Conservation (phyloP, 495 filamentous ascomycete genomes). For the Saxispiralis lemnorum region DNA sequence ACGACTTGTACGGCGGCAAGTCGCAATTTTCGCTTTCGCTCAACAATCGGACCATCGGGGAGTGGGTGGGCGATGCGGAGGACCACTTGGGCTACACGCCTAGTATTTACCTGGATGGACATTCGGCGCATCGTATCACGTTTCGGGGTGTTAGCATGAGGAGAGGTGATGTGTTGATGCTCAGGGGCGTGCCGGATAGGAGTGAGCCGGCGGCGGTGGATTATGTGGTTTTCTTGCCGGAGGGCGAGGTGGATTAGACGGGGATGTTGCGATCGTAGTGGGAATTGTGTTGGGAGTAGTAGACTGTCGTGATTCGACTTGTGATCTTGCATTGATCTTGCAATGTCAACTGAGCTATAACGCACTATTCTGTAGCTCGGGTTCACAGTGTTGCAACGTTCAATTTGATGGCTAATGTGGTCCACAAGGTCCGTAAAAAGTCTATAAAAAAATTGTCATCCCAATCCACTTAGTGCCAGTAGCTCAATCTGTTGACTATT, state of each 20-base stretch:
- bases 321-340: no score
- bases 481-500: no score
- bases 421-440: no score
- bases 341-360: no score
- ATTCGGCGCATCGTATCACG: constrained; percentile 44
- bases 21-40: constrained; percentile 36
- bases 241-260: constrained; percentile 44
- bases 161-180: constrained; percentile 39
- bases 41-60: constrained; percentile 33
- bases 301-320: no score
- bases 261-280: no score
- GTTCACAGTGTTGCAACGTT: no score
- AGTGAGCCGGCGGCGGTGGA: constrained; percentile 47
- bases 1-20: constrained; percentile 38
- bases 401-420: no score
- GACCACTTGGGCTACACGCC: constrained; percentile 37
- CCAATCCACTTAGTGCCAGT: no score
- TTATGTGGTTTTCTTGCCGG: constrained; percentile 45
- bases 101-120: constrained; percentile 41
- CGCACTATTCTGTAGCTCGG: no score
- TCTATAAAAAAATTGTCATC: no score
- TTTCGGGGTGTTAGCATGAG: constrained; percentile 34
- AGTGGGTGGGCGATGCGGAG: constrained; percentile 42
- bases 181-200: constrained; percentile 41
- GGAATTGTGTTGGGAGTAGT: no score